Conservation (phyloP, 1,284 basidiomycete species). For the Xerocomus alliaceus region DNA sequence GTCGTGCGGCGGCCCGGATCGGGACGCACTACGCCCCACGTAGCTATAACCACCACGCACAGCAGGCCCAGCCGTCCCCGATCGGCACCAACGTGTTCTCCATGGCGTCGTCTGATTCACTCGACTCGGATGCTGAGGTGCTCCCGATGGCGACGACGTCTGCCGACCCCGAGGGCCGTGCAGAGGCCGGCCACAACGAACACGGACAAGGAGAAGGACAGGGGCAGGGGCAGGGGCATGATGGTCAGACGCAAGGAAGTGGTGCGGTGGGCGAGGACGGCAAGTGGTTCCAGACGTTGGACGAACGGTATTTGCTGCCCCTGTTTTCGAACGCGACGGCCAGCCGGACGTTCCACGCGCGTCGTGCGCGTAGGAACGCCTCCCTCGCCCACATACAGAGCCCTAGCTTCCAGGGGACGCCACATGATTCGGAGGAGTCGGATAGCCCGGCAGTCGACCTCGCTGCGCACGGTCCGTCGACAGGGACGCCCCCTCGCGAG, state of each 20-base stretch:
- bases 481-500: slow-evolving; percentile 19
- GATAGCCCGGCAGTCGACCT: slow-evolving; percentile 51
- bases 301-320: slow-evolving; percentile 93
- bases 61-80: slow-evolving; percentile 44
- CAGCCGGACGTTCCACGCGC: slow-evolving; percentile 85
- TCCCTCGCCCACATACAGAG: slow-evolving; percentile 37
- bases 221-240: not conserved
- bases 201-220: not conserved
- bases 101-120: slow-evolving; percentile 71
- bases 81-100: slow-evolving; percentile 53
- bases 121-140: slow-evolving; percentile 82
- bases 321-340: slow-evolving; percentile 95
- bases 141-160: slow-evolving; percentile 71
- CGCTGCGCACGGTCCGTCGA: slow-evolving; percentile 32
- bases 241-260: no score
- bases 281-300: slow-evolving; percentile 96
- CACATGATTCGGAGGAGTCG: slow-evolving; percentile 61
- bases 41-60: slow-evolving; percentile 68
- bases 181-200: slow-evolving; percentile 9
- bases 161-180: slow-evolving; percentile 21
- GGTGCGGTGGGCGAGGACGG: slow-evolving; percentile 58
- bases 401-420: slow-evolving; percentile 50
- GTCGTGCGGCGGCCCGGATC: slow-evolving; percentile 49
- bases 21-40: slow-evolving; percentile 59
- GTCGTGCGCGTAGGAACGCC: slow-evolving; percentile 63